A percentile compares a stretch with the other conserved stretches of the same genome.
Evolutionary conservation across 2,329 filamentous ascomycete species (phyloP).

Genomic region (Colletotrichum sp.): DNA sequence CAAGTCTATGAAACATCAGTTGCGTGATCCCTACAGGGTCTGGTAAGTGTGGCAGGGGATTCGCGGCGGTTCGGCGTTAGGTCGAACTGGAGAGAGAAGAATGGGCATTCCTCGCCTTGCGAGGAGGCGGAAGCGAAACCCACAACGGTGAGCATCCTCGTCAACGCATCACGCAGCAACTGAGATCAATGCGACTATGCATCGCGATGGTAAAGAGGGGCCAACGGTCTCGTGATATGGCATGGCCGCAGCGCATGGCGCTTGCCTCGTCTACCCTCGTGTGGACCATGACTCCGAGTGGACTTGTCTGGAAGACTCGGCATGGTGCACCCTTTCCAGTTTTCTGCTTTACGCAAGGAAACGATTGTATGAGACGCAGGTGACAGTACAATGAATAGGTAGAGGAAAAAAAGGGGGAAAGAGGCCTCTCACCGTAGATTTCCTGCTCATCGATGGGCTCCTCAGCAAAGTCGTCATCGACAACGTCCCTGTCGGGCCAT

Average conservation of each 20-base stretch:
- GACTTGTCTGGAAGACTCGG: not conserved
- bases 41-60: not conserved
- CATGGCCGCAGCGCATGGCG: not conserved
- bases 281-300: not conserved
- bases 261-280: not conserved
- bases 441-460: conserved; percentile 97
- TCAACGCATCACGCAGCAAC: not conserved
- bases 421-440: conserved; percentile 75
- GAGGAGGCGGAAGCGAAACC: not conserved
- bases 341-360: not conserved
- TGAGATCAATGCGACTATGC: not conserved
- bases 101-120: not conserved
- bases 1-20: conserved; percentile 68
- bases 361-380: not conserved
- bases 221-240: not conserved
- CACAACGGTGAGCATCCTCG: not conserved
- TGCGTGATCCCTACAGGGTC: conserved; percentile 24
- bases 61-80: not conserved
- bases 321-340: not conserved
- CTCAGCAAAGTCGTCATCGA: conserved; percentile 63
- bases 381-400: not conserved
- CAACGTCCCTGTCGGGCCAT: conserved; percentile 40
- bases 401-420: not conserved
- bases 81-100: not conserved
- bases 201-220: not conserved